These are phyloP conservation scores for Microbotryum violaceum DNA, from an alignment of 1,284 basidiomycete genomes.

Conservation along the genomic window DNA sequence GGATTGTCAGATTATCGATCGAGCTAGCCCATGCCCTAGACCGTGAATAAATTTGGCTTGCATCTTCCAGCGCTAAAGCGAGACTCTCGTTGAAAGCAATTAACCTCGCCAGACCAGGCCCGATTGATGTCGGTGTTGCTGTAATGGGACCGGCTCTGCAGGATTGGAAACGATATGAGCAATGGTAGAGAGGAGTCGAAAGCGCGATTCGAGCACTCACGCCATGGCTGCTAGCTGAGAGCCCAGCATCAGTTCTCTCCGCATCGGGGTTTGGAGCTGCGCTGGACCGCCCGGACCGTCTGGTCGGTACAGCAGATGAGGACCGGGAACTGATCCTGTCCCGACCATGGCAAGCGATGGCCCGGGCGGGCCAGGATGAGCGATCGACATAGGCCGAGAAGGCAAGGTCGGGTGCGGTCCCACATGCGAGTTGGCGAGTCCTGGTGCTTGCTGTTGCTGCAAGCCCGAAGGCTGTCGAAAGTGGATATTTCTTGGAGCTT, in stretches of 20 bases:
- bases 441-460: too few relatives aligned
- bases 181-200: too few relatives aligned
- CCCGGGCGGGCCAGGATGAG: background rate
- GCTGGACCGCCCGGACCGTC: background rate
- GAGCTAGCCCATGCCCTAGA: background rate
- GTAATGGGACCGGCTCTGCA: conserved; percentile 26
- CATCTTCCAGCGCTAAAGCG: conserved; percentile 13
- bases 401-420: background rate
- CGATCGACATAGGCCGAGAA: background rate
- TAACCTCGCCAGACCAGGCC: conserved; percentile 15
- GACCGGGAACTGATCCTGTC: background rate
- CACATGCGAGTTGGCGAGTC: background rate
- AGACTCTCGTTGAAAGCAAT: conserved; percentile 18
- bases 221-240: conserved; percentile 21
- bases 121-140: conserved; percentile 13
- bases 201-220: conserved; percentile 3
- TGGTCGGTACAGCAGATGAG: background rate
- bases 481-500: too few relatives aligned
- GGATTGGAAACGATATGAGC: background rate
- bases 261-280: background rate
- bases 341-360: background rate
- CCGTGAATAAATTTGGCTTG: too few relatives aligned
- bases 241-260: background rate
- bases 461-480: too few relatives aligned
- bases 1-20: background rate